phyloP scores from a whole-genome alignment of 768 basidiomycete genomes.

The Kondoa malvinella region DNA sequence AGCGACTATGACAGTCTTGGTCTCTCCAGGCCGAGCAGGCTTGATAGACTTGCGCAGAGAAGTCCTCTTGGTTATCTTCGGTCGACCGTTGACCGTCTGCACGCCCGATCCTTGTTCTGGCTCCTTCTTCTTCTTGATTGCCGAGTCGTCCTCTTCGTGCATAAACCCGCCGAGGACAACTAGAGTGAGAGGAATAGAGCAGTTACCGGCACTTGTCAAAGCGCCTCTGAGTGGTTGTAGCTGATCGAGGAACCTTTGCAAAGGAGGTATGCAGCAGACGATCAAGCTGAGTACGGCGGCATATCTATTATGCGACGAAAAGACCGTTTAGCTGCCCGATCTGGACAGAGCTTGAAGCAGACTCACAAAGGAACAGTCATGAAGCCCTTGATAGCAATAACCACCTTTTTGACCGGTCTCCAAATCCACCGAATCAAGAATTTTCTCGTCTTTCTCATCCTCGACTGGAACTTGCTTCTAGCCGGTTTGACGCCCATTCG shows the following conservation, averaged over 20 bases:
- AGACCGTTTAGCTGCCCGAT: slow-evolving; percentile 3
- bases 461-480: slow-evolving; percentile 18
- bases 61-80: slow-evolving; percentile 5
- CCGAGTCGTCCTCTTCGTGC: slow-evolving; percentile 15
- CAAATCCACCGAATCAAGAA: slow-evolving; percentile 27
- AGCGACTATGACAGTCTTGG: slow-evolving; percentile 59
- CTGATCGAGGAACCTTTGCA: slow-evolving; percentile 53
- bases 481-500: background rate
- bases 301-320: slow-evolving; percentile 2
- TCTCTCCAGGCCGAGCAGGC: slow-evolving; percentile 13
- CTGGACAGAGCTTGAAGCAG: background rate
- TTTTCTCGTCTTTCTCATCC: slow-evolving; percentile 24
- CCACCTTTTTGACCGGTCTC: slow-evolving; percentile 16
- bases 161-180: slow-evolving; percentile 77
- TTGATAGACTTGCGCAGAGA: background rate
- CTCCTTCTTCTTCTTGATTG: slow-evolving; percentile 9
- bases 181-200: slow-evolving; percentile 72
- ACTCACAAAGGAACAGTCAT: slow-evolving; percentile 74
- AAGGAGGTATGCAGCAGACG: slow-evolving; percentile 49
- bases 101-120: background rate
- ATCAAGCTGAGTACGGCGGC: slow-evolving; percentile 23
- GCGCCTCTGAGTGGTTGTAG: slow-evolving; percentile 38
- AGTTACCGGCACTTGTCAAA: slow-evolving; percentile 49
- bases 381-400: slow-evolving; percentile 41
- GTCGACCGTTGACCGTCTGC: background rate